Conservation (phyloP, 192 early-diverging fungal genomes). For the Paraglomus brasilianum region DNA sequence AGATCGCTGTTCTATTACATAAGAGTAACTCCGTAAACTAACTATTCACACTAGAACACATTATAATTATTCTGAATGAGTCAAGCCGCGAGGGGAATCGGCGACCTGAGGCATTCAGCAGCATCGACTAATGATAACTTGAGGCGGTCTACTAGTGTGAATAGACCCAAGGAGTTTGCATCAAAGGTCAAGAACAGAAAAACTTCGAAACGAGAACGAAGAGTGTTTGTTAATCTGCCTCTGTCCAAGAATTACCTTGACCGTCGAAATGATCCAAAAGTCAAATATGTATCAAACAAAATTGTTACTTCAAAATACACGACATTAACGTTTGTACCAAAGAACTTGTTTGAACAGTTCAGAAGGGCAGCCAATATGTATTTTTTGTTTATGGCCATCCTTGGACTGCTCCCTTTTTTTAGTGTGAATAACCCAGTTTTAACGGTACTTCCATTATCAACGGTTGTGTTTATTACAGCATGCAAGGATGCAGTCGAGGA, state of each 20-base stretch:
- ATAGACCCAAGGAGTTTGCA: background rate
- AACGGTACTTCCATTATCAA: conserved; percentile 76
- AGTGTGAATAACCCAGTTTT: conserved; percentile 75
- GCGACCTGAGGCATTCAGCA: no score
- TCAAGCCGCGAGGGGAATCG: no score
- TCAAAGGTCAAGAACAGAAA: conserved; percentile 50
- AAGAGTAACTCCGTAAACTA: no score
- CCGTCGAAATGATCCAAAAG: conserved; percentile 50
- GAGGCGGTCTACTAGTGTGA: no score
- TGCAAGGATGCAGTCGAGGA: conserved; percentile 91
- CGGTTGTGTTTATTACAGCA: conserved; percentile 79
- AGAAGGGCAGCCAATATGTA: conserved; percentile 80
- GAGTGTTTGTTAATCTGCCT: conserved; percentile 66
- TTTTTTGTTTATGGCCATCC: conserved; percentile 79
- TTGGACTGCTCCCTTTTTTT: conserved; percentile 83
- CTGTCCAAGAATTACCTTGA: conserved; percentile 57
- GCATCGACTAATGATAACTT: no score
- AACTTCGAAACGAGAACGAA: conserved; percentile 44
- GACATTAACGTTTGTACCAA: conserved; percentile 79
- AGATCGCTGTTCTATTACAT: no score
- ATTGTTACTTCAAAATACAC: conserved; percentile 94
- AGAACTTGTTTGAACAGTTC: conserved; percentile 93
- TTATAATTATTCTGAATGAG: no score
- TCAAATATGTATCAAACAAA: conserved; percentile 68
- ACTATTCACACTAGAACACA: no score